A percentile compares a stretch with the other conserved stretches of the same genome.
Conservation (phyloP, 2,329 filamentous ascomycete genomes). For the Beauveria medogensis region DNA sequence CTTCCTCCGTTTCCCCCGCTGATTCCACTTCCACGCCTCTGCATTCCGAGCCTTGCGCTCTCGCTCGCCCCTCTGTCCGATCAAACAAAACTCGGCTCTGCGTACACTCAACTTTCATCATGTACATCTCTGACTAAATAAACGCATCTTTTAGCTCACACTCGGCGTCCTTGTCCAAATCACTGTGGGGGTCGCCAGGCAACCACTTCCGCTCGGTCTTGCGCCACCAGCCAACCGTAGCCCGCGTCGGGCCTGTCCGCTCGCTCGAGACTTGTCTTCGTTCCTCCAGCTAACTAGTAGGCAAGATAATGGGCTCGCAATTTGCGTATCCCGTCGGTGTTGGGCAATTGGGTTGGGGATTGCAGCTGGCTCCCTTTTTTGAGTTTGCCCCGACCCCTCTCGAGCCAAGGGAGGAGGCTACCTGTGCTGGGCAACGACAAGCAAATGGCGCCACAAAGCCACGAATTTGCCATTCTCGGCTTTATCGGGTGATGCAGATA, state of each 20-base stretch:
- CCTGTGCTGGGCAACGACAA: not conserved
- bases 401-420: conserved; percentile 2
- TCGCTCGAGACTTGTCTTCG: not conserved
- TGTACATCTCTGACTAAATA: not conserved
- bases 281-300: not conserved
- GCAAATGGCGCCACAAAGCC: not conserved
- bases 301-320: not conserved
- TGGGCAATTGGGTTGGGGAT: too few species aligned
- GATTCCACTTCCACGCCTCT: not conserved
- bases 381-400: conserved; percentile 4
- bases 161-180: not conserved
- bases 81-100: not conserved
- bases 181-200: conserved; percentile 6
- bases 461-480: not conserved
- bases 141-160: not conserved
- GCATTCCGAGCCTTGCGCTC: not conserved
- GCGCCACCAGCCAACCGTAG: not conserved
- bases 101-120: not conserved
- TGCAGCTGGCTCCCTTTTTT: not conserved
- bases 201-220: not conserved
- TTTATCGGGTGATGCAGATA: not conserved
- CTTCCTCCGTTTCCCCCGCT: not conserved
- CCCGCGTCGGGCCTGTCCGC: not conserved
- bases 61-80: not conserved
- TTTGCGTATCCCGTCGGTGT: not conserved